Conservation (phyloP, 192 early-diverging fungal genomes). For the Tieghemiomyces parasiticus region DNA sequence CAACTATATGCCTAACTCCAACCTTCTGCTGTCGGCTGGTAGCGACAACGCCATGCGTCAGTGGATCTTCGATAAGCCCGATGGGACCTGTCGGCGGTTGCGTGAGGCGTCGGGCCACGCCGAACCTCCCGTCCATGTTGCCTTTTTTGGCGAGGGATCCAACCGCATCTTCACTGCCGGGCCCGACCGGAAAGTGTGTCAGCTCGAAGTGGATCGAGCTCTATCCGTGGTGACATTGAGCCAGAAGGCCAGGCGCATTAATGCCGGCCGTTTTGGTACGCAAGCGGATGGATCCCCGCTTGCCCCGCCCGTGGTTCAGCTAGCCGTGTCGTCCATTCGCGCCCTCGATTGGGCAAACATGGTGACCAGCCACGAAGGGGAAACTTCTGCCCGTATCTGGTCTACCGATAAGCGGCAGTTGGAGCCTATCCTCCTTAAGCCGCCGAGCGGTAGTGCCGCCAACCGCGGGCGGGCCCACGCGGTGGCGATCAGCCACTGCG, state of each 20-base stretch:
- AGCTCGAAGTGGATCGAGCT: constrained; percentile 76
- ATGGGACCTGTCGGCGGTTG: constrained; percentile 64
- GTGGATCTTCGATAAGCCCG: constrained; percentile 87
- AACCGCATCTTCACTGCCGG: constrained; percentile 64
- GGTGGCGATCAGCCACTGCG: constrained; percentile 69
- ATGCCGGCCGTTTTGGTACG: constrained; percentile 40
- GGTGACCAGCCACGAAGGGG: constrained; percentile 72
- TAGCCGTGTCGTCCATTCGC: constrained; percentile 47
- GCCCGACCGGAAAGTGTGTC: constrained; percentile 65
- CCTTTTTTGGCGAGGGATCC: constrained; percentile 61
- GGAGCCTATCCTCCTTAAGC: constrained; percentile 47
- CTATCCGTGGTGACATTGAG: constrained; percentile 73
- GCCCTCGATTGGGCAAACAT: constrained; percentile 85
- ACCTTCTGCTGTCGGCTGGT: constrained; percentile 73
- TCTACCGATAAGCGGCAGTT: constrained; percentile 58
- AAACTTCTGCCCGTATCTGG: constrained; percentile 63
- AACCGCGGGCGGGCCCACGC: constrained; percentile 36
- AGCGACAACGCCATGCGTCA: constrained; percentile 88
- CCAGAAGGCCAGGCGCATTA: constrained; percentile 31
- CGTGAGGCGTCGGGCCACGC: constrained; percentile 78
- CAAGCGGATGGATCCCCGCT: constrained; percentile 53
- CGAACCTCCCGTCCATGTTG: constrained; percentile 63
- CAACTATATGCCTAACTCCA: constrained; percentile 71
- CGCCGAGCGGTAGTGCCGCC: constrained; percentile 44
- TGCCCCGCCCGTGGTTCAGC: constrained; percentile 53